These are phyloP conservation scores for Santalum album DNA, from an alignment of 164 flowering plant genomes.

Conservation along the genomic window DNA sequence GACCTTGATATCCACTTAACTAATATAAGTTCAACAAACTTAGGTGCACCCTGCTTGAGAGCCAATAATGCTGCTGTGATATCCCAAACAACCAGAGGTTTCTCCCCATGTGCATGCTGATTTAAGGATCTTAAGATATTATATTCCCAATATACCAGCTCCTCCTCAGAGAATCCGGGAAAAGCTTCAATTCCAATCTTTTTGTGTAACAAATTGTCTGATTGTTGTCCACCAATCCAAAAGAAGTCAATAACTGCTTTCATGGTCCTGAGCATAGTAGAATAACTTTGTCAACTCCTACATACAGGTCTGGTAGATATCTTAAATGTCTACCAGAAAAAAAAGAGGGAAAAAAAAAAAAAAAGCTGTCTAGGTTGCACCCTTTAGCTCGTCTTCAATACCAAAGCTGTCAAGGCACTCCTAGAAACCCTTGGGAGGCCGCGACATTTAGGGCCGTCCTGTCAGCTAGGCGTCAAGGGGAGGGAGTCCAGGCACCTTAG, in stretches of 20 bases:
- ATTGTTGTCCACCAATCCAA: constrained; percentile 80
- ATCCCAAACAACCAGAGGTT: constrained; percentile 76
- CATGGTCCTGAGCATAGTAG: constrained; percentile 32
- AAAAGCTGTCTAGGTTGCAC: no score
- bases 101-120: constrained; percentile 26
- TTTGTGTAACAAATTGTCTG: constrained; percentile 17
- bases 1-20: constrained; percentile 56
- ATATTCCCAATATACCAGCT: constrained; percentile 48
- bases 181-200: constrained; percentile 16
- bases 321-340: no score
- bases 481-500: not conserved
- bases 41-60: constrained; percentile 46
- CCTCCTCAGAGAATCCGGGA: constrained; percentile 39
- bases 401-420: no score
- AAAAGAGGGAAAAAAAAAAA: no score
- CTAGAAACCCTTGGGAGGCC: no score
- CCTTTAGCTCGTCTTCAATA: no score
- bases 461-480: no score
- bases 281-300: not conserved
- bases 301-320: not conserved
- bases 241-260: constrained; percentile 75
- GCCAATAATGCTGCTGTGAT: constrained; percentile 56
- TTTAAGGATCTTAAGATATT: constrained; percentile 61
- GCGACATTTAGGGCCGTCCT: no score
- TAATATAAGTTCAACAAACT: constrained; percentile 35